A percentile compares a stretch with the other conserved stretches of the same genome.
Evolutionary conservation across 2,329 filamentous ascomycete species (phyloP).

Genomic region (Apiospora sp.): DNA sequence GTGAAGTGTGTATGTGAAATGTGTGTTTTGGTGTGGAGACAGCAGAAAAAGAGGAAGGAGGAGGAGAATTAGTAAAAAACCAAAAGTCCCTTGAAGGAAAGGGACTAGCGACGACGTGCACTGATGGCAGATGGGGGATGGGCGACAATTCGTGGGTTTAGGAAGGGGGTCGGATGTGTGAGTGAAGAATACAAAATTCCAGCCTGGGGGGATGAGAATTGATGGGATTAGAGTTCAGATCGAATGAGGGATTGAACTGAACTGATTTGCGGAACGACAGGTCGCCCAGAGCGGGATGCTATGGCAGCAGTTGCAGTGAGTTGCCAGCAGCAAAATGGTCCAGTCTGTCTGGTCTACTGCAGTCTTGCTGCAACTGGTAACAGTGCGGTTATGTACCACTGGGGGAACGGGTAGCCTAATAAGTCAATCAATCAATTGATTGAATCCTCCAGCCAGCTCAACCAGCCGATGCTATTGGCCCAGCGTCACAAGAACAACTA

Average conservation of each 20-base stretch:
- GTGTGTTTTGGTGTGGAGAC: conserved; percentile 13
- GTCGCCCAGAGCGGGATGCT: background rate
- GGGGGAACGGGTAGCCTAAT: background rate
- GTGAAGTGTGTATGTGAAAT: conserved; percentile 35
- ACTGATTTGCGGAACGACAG: conserved; percentile 5
- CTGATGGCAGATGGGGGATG: conserved; percentile 19
- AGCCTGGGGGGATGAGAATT: conserved; percentile 17
- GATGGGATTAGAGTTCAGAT: conserved; percentile 25
- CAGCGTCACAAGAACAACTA: background rate
- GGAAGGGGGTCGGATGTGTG: conserved; percentile 20
- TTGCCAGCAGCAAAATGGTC: background rate
- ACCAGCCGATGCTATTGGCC: background rate
- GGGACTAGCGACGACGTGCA: conserved; percentile 25
- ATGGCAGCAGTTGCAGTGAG: background rate
- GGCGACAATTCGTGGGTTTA: conserved; percentile 23
- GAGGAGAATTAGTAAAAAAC: conserved; percentile 21
- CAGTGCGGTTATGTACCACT: background rate
- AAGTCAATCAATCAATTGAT: background rate
- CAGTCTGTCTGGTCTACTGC: no score
- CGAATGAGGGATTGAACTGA: conserved; percentile 19
- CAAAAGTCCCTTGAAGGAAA: conserved; percentile 24
- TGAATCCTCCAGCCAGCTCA: background rate
- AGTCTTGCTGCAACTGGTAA: background rate
- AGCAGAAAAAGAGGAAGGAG: conserved; percentile 21
- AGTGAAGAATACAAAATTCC: conserved; percentile 23